phyloP scores from a whole-genome alignment of 2,329 filamentous ascomycete species.

The Herpomyces periplanetae region DNA sequence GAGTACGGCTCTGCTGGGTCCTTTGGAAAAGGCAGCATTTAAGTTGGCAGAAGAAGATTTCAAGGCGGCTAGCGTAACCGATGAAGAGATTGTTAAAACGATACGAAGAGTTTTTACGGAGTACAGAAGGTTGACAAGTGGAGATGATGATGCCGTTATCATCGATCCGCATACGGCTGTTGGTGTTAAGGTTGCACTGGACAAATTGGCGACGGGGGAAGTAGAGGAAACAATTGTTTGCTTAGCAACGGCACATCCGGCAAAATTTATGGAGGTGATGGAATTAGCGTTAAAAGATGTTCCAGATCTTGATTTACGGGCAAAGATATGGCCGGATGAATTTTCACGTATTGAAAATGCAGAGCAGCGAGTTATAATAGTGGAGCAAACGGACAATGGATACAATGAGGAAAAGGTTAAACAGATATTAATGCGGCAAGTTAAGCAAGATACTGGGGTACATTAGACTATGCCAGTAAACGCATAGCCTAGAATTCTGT shows the following conservation, averaged over 20 bases:
- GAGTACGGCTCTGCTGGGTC: conserved; percentile 47
- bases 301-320: too few relatives aligned
- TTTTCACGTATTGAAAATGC: too few relatives aligned
- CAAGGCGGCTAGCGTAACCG: conserved; percentile 28
- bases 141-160: conserved; percentile 19
- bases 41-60: conserved; percentile 30
- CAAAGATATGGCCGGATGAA: too few relatives aligned
- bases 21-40: conserved; percentile 32
- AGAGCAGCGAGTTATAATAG: too few relatives aligned
- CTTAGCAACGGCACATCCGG: conserved; percentile 70
- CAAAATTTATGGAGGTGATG: conserved; percentile 65
- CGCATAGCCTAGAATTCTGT: conserved; percentile 27
- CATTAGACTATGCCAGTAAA: too few relatives aligned
- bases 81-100: conserved; percentile 12
- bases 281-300: conserved; percentile 29
- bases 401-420: too few relatives aligned
- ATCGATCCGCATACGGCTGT: conserved; percentile 78
- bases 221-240: conserved; percentile 42
- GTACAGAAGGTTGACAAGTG: conserved; percentile 8
- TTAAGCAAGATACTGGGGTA: too few relatives aligned
- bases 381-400: too few relatives aligned
- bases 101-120: conserved; percentile 10
- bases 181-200: conserved; percentile 31
- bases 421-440: too few relatives aligned
- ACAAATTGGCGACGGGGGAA: too few relatives aligned